phyloP scores from a whole-genome alignment of 805 yeast genomes.

The Pichia cephalocereana region DNA sequence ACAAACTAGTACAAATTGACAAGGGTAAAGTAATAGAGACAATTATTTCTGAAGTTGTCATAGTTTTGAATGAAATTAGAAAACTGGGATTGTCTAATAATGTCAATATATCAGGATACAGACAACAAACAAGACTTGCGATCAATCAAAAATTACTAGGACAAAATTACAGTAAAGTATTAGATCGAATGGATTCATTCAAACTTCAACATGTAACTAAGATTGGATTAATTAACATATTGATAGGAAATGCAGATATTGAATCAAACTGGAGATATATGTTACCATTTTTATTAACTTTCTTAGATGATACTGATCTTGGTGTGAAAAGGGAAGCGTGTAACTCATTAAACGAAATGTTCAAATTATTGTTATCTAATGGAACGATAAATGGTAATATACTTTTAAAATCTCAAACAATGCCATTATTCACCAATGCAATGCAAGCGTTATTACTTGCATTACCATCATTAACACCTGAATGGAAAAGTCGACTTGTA shows the following conservation, averaged over 20 bases:
- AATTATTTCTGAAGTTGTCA: neutral
- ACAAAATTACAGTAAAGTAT: conserved; percentile 5
- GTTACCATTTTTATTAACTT: conserved; percentile 19
- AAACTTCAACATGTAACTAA: conserved; percentile 8
- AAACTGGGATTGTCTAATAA: neutral
- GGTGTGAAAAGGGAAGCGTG: conserved; percentile 19
- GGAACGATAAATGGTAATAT: conserved; percentile 6
- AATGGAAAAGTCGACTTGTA: conserved; percentile 12
- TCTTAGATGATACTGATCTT: conserved; percentile 22
- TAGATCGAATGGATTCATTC: conserved; percentile 16
- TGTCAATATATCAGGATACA: conserved; percentile 4
- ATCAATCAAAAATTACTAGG: conserved; percentile 10
- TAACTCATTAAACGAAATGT: conserved; percentile 1
- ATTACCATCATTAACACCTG: conserved; percentile 24
- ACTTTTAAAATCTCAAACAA: conserved; percentile 16
- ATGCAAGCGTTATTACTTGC: conserved; percentile 22
- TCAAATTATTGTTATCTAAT: conserved; percentile 5
- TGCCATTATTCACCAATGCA: conserved; percentile 15
- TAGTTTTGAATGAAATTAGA: neutral
- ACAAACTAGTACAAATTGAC: neutral
- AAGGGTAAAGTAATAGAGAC: neutral
- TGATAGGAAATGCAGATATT: conserved; percentile 4
- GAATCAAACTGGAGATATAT: conserved; percentile 20
- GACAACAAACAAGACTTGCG: neutral
- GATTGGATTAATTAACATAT: conserved; percentile 4